A percentile compares a stretch with the other conserved stretches of the same genome.
Conservation (phyloP, 306 rosid species). For the Dalbergia cochinchinensis region DNA sequence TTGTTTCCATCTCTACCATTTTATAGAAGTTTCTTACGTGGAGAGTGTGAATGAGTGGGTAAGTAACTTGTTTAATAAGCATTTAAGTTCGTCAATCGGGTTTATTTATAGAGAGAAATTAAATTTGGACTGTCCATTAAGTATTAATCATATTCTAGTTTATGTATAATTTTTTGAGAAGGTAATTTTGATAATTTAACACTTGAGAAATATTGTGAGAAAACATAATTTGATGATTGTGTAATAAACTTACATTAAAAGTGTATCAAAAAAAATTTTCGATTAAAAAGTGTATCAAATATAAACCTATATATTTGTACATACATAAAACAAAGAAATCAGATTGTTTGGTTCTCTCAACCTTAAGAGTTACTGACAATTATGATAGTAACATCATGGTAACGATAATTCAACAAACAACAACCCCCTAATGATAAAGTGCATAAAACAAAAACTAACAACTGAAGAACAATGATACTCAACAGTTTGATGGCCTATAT, state of each 20-base stretch:
- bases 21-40: conserved; percentile 37
- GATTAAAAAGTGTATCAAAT: no score
- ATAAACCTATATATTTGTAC: neutral
- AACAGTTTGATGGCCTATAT: conserved; percentile 5
- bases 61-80: conserved; percentile 54
- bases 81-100: conserved; percentile 14
- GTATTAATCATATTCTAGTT: no score
- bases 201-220: no score
- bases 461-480: conserved; percentile 8
- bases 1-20: conserved; percentile 25
- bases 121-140: no score
- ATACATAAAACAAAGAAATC: neutral
- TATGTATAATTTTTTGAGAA: no score
- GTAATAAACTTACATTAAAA: no score
- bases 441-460: conserved; percentile 27
- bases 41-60: conserved; percentile 37
- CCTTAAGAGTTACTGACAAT: neutral
- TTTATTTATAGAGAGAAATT: no score
- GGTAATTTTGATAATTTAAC: no score
- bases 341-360: neutral
- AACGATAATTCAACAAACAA: neutral
- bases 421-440: conserved; percentile 1
- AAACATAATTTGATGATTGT: no score
- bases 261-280: no score
- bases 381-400: neutral